Conservation (phyloP, 345 rosid genomes). For the Microcos paniculata region DNA sequence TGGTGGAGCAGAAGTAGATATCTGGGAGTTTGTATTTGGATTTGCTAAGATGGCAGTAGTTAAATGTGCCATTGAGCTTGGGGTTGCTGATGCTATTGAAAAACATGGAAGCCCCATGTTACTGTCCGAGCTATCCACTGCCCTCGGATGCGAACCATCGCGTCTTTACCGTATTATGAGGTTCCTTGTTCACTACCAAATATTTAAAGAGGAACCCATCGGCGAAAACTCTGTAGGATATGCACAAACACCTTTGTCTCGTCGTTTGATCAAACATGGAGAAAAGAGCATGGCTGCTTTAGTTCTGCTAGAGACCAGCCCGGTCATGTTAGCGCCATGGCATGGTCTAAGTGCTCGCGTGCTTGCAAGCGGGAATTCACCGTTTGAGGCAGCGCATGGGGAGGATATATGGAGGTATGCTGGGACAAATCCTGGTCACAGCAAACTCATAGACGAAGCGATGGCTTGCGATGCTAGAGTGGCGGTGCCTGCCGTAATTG, state of each 20-base stretch:
- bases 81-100: slow-evolving; percentile 62
- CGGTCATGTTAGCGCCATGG: slow-evolving; percentile 63
- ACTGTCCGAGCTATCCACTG: slow-evolving; percentile 47
- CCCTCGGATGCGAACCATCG: slow-evolving; percentile 46
- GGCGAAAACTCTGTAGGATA: slow-evolving; percentile 28
- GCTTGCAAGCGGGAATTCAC: slow-evolving; percentile 14
- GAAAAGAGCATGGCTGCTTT: slow-evolving; percentile 44
- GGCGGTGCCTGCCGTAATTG: slow-evolving; percentile 32
- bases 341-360: slow-evolving; percentile 43
- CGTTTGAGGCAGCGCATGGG: slow-evolving; percentile 54
- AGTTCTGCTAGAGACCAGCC: slow-evolving; percentile 44
- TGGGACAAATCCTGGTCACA: slow-evolving; percentile 33
- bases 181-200: slow-evolving; percentile 47
- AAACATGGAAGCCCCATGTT: slow-evolving; percentile 45
- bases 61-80: slow-evolving; percentile 79
- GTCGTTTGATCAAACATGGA: slow-evolving; percentile 39
- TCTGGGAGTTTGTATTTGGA: slow-evolving; percentile 59
- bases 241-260: slow-evolving; percentile 58
- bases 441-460: slow-evolving; percentile 48
- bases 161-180: slow-evolving; percentile 62
- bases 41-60: slow-evolving; percentile 53
- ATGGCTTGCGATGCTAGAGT: slow-evolving; percentile 64
- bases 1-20: slow-evolving; percentile 38
- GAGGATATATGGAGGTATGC: slow-evolving; percentile 49
- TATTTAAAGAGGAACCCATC: slow-evolving; percentile 43